A percentile compares a stretch with the other conserved stretches of the same genome.
These are phyloP conservation scores for Podospora pseudoanserina DNA, from an alignment of 495 filamentous ascomycete genomes.

Conservation along the genomic window DNA sequence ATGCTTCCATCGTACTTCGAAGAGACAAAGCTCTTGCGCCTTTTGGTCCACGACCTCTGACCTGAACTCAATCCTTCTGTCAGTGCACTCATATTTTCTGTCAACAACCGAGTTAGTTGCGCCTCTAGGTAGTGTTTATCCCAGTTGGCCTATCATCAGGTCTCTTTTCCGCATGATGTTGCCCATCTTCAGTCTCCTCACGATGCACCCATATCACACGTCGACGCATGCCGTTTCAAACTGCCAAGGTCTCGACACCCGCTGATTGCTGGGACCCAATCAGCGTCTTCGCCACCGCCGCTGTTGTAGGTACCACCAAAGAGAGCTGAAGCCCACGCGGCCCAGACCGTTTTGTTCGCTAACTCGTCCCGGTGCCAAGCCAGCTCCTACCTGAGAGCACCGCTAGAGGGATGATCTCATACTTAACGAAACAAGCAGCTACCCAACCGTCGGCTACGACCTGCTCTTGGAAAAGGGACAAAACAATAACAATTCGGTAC, in stretches of 20 bases:
- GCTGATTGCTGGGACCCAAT: background rate
- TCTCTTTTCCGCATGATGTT: background rate
- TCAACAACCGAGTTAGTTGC: background rate
- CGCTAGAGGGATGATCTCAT: slow-evolving; percentile 18
- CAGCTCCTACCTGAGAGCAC: background rate
- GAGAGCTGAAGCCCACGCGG: background rate
- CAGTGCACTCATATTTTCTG: background rate
- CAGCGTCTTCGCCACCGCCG: background rate
- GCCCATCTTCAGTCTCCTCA: background rate
- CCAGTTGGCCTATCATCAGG: background rate
- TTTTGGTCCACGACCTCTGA: no score
- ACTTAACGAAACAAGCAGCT: slow-evolving; percentile 7
- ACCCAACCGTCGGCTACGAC: background rate
- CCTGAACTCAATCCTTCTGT: background rate
- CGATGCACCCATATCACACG: background rate
- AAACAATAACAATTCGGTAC: background rate
- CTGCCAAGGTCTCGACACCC: background rate
- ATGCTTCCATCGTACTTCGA: background rate
- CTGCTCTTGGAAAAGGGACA: background rate
- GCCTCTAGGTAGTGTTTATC: background rate
- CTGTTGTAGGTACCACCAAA: background rate
- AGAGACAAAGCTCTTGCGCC: no score
- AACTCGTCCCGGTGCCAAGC: background rate
- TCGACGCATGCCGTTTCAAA: background rate
- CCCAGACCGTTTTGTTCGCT: background rate